Base-by-base conservation (phyloP, 2,329 filamentous ascomycete genomes). In the Rachicladosporium sp. region DNA sequence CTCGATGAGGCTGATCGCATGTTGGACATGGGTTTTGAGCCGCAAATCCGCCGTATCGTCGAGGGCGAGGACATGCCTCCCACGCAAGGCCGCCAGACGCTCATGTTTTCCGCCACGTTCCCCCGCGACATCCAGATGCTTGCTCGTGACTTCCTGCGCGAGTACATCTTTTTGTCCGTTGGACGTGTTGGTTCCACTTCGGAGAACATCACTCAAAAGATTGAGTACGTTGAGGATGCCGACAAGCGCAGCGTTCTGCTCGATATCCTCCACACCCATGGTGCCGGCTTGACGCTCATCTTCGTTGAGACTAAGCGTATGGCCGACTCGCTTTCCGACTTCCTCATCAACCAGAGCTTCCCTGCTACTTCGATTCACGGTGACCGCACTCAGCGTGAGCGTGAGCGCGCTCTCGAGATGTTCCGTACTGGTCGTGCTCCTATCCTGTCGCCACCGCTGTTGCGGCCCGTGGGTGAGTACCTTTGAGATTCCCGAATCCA, bases 21-120 rank as follows among this genome's bases (percentile, higher is more conserved):
- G 91, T 75, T 98, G 74, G 91, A 98, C 76, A 98, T 98, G 91
- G 91, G 91, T 91, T 98, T 98, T 74, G 91, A 98, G 73, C 91
- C 91, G 57, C 91, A 98, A 70, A 98, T 98, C 61, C 88, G 91
- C 58, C 84, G 89, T 56, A 96, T 98, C 57, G 91, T 98, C 34
- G 89, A 96, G 68, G 87, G 87, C 45, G 91, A 96, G 69, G 91
- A 98, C 57, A 98, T 98, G 91, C 91, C 91, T 42, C 65, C 67
- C 38, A 84, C 89, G 45, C 69, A 78, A 50, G 70, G 74, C 54
- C 88, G 91, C 59, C 91, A 98, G 69, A 98, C 91, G 40, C 89
- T 98, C 72, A 98, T 98, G 91, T 98, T 98, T 65, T 98, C 91
- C 31, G 91, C 91, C 63, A 98, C 91, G 46, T 98, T 98, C 77